phyloP scores from a whole-genome alignment of 495 filamentous ascomycete genomes.

The Daldinia caldariorum region DNA sequence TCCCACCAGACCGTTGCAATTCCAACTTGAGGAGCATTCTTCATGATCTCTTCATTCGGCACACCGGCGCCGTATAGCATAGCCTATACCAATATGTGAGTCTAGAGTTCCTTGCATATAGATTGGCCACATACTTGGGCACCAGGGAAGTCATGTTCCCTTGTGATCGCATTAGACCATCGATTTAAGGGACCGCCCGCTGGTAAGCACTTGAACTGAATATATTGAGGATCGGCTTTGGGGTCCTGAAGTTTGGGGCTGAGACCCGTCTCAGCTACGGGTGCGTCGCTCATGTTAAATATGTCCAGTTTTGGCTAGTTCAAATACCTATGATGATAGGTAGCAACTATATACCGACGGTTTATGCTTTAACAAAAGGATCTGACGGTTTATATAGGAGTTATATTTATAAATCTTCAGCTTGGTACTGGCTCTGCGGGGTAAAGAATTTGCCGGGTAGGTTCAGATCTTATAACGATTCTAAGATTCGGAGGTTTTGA shows the following conservation, averaged over 20 bases:
- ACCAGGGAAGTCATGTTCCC: conserved; percentile 89
- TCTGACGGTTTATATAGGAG: neutral
- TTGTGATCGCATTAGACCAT: conserved; percentile 59
- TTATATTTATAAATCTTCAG: neutral
- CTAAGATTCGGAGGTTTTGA: conserved; percentile 34
- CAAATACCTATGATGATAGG: neutral
- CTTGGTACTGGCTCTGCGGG: conserved; percentile 22
- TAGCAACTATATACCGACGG: neutral
- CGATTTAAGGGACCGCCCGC: conserved; percentile 58
- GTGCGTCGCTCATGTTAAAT: conserved; percentile 34
- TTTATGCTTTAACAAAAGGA: neutral
- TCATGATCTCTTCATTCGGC: conserved; percentile 84
- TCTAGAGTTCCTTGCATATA: neutral
- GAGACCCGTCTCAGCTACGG: conserved; percentile 20
- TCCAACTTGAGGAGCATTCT: conserved; percentile 89
- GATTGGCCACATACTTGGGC: conserved; percentile 71
- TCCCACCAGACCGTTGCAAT: conserved; percentile 96
- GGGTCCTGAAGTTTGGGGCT: conserved; percentile 39
- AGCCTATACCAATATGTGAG: conserved; percentile 63
- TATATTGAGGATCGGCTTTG: conserved; percentile 55
- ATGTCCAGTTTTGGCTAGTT: neutral
- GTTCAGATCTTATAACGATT: conserved; percentile 20
- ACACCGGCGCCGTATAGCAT: conserved; percentile 97
- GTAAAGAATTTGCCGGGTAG: conserved; percentile 15
- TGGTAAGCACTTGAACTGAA: conserved; percentile 55